phyloP scores from a whole-genome alignment of 2,329 filamentous ascomycete genomes.

The Fusarium chlamydosporum region DNA sequence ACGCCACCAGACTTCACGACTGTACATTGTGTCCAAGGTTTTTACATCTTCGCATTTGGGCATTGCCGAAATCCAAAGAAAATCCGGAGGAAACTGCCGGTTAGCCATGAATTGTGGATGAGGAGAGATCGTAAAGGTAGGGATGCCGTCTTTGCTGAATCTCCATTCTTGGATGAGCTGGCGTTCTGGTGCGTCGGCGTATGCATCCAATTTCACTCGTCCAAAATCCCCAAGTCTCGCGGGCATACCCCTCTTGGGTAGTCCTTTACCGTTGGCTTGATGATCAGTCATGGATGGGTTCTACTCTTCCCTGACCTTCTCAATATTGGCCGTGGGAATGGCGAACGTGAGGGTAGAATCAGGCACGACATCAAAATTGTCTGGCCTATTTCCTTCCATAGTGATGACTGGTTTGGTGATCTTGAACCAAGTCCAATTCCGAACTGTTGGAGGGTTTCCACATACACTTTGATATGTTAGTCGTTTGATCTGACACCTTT shows the following conservation, averaged over 20 bases:
- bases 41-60: not conserved
- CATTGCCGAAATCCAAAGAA: conserved; percentile 27
- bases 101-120: conserved; percentile 21
- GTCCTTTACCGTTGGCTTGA: conserved; percentile 2
- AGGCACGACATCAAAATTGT: conserved; percentile 21
- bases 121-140: conserved; percentile 39
- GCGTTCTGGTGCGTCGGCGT: conserved; percentile 7
- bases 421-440: conserved; percentile 47
- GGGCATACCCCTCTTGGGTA: not conserved
- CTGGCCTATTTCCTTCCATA: conserved; percentile 9
- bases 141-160: conserved; percentile 46
- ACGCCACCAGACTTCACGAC: conserved; percentile 31
- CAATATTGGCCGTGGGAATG: conserved; percentile 36
- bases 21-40: not conserved
- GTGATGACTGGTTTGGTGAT: conserved; percentile 42
- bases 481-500: not conserved
- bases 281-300: conserved; percentile 26
- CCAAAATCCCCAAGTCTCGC: conserved; percentile 31
- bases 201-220: conserved; percentile 22
- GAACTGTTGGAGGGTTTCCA: conserved; percentile 1
- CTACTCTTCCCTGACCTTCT: conserved; percentile 45
- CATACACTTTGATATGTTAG: conserved; percentile 13
- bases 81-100: conserved; percentile 30
- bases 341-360: conserved; percentile 41
- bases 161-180: conserved; percentile 36